phyloP scores from a whole-genome alignment of 768 basidiomycete genomes.

The Aureoboletus auriporus region DNA sequence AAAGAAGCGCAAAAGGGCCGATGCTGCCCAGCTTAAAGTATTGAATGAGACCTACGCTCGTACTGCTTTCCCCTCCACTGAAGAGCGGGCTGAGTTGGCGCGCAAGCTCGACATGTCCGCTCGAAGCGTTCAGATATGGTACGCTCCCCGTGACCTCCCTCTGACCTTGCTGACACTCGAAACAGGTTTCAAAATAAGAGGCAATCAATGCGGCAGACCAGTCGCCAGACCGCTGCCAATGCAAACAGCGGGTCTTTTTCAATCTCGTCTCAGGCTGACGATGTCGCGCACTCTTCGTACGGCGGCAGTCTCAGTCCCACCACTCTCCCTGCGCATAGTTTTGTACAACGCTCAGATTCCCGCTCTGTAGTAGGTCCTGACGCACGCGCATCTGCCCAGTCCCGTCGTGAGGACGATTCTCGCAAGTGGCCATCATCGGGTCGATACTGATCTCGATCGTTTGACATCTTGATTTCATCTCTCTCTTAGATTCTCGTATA shows the following conservation, averaged over 20 bases:
- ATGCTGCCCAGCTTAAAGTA: conserved; percentile 73
- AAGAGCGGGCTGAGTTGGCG: conserved; percentile 75
- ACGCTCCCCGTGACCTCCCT: conserved; percentile 19
- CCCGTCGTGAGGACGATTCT: conserved; percentile 47
- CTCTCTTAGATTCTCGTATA: conserved; percentile 31
- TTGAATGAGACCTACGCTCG: conserved; percentile 77
- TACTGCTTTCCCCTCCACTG: conserved; percentile 85
- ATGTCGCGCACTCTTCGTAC: conserved; percentile 34
- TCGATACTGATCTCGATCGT: conserved; percentile 41
- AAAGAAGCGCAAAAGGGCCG: conserved; percentile 85
- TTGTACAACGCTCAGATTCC: conserved; percentile 40
- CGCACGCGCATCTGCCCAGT: conserved; percentile 19
- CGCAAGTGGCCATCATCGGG: conserved; percentile 46
- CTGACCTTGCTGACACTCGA: conserved; percentile 18
- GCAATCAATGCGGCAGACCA: conserved; percentile 77
- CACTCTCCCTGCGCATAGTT: conserved; percentile 30
- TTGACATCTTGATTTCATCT: conserved; percentile 33
- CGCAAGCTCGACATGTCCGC: conserved; percentile 79
- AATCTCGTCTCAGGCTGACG: conserved; percentile 33
- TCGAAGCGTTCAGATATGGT: conserved; percentile 87
- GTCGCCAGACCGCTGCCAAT: conserved; percentile 54
- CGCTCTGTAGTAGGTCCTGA: conserved; percentile 33
- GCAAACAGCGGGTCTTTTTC: conserved; percentile 42
- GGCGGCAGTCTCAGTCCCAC: conserved; percentile 31
- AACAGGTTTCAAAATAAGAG: conserved; percentile 85